phyloP scores from a whole-genome alignment of 257 asterid genomes.

The Jacaranda copaia region DNA sequence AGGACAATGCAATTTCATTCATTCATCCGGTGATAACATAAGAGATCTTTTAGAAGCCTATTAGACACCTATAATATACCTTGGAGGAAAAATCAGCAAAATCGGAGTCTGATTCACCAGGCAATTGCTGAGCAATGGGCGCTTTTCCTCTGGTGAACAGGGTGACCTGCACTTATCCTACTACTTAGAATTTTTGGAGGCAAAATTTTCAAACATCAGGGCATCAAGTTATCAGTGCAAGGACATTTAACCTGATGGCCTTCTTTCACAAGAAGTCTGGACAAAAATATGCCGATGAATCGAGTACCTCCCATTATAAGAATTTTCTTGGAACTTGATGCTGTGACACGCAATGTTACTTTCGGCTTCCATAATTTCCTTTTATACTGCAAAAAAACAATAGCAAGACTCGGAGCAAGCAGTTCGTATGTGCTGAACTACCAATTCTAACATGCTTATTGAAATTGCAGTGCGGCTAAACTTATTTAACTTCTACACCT shows the following conservation, averaged over 20 bases:
- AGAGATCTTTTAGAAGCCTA: not conserved
- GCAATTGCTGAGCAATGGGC: constrained; percentile 88
- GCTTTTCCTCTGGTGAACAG: constrained; percentile 98
- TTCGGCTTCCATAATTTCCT: constrained; percentile 71
- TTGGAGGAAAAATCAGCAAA: constrained; percentile 78
- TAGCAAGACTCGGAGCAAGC: not conserved
- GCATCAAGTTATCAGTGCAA: not conserved
- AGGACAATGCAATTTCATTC: not conserved
- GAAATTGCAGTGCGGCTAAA: not conserved
- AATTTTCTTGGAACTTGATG: constrained; percentile 87
- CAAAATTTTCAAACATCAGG: not conserved
- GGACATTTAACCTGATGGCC: constrained; percentile 80
- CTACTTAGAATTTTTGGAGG: not conserved
- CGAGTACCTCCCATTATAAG: constrained; percentile 99
- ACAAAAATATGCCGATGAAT: constrained; percentile 89
- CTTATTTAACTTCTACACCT: too few species aligned
- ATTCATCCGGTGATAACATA: not conserved
- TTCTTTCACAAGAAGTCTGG: constrained; percentile 94
- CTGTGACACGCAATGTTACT: constrained; percentile 63
- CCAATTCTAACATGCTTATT: not conserved
- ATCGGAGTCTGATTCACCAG: constrained; percentile 85
- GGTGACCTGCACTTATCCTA: constrained; percentile 70
- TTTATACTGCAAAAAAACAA: constrained; percentile 57
- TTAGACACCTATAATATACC: constrained; percentile 43
- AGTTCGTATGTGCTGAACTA: constrained; percentile 13